A percentile compares a stretch with the other conserved stretches of the same genome.
Conservation (phyloP, 73 alveolate genomes). For the Blepharisma japonicum region DNA sequence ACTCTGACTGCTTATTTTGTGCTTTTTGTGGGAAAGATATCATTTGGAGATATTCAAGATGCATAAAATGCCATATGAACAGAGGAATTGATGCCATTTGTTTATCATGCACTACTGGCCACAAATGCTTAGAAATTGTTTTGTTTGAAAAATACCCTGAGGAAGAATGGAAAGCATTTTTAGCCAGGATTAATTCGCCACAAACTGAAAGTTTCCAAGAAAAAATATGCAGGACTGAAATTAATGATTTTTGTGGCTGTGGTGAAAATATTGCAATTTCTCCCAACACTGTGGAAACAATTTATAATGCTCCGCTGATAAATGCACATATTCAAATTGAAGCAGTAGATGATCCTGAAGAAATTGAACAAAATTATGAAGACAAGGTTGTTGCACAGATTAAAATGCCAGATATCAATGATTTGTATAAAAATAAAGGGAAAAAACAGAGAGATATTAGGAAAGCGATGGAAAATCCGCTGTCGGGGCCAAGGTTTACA, state of each 20-base stretch:
- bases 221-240: not conserved
- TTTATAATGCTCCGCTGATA: not conserved
- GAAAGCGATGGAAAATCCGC: conserved; percentile 26
- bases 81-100: not conserved
- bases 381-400: not conserved
- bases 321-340: not conserved
- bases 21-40: conserved; percentile 18
- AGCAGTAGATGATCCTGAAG: not conserved
- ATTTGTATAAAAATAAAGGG: not conserved
- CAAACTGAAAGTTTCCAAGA: not conserved
- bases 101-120: not conserved
- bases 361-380: not conserved
- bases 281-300: not conserved
- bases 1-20: not conserved
- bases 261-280: not conserved
- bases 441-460: not conserved
- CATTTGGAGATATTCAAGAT: conserved; percentile 17
- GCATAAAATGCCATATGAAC: not conserved
- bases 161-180: not conserved
- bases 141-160: not conserved
- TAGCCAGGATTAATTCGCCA: not conserved
- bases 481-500: conserved; percentile 17
- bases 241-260: not conserved
- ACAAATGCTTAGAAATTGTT: conserved; percentile 7
- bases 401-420: not conserved